phyloP scores from a whole-genome alignment of 805 yeast species.

The Yarrowia sp. region DNA sequence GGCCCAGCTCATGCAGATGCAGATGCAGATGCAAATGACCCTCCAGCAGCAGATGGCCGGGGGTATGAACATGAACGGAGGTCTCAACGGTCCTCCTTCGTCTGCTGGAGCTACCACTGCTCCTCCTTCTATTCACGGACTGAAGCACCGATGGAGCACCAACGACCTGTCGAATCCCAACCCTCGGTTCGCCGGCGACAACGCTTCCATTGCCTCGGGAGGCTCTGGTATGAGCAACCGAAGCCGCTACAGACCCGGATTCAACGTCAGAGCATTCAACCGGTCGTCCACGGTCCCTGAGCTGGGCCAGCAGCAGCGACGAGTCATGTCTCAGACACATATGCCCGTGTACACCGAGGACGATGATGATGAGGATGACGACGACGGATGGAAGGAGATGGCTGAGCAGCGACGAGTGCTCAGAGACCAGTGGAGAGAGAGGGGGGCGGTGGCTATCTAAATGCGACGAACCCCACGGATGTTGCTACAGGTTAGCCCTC shows the following conservation, averaged over 20 bases:
- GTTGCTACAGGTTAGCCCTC: too few relatives aligned
- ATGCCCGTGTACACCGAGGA: slow-evolving; percentile 26
- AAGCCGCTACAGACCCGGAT: slow-evolving; percentile 31
- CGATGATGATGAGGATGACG: slow-evolving; percentile 41
- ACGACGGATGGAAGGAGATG: slow-evolving; percentile 35
- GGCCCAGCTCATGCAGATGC: slow-evolving; percentile 49
- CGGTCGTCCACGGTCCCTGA: slow-evolving; percentile 26
- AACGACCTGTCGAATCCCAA: slow-evolving; percentile 7
- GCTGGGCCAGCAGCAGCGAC: slow-evolving; percentile 14
- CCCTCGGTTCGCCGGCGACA: slow-evolving; percentile 13
- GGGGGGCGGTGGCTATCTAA: slow-evolving; percentile 9
- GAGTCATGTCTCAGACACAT: slow-evolving; percentile 26
- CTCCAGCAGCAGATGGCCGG: slow-evolving; percentile 36
- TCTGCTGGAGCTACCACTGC: slow-evolving; percentile 6
- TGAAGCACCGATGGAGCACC: slow-evolving; percentile 28
- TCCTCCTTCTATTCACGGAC: background rate
- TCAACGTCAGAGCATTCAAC: slow-evolving; percentile 16
- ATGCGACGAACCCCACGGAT: too few relatives aligned
- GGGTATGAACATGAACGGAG: background rate
- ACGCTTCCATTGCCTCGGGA: slow-evolving; percentile 18
- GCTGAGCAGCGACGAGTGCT: slow-evolving; percentile 32
- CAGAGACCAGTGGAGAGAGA: slow-evolving; percentile 27
- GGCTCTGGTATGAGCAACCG: slow-evolving; percentile 30
- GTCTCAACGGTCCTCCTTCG: background rate
- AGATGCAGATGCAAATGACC: slow-evolving; percentile 45